These are phyloP conservation scores for Termitomyces heimii DNA, from an alignment of 768 basidiomycete genomes.

Conservation along the genomic window DNA sequence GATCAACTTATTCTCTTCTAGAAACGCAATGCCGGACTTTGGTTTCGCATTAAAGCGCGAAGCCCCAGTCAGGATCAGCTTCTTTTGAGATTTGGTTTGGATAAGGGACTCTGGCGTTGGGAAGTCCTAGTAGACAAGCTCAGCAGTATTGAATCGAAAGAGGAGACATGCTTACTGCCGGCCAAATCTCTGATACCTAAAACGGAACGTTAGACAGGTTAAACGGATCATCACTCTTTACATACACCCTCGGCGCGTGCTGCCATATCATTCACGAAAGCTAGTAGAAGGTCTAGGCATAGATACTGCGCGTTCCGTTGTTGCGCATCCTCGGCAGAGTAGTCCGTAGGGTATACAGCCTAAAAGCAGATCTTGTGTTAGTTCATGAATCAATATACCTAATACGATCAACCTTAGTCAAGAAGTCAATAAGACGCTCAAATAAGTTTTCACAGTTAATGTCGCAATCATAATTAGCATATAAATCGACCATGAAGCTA, in stretches of 20 bases:
- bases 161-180: constrained; percentile 37
- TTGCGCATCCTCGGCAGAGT: constrained; percentile 53
- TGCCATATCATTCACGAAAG: constrained; percentile 87
- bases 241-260: constrained; percentile 45
- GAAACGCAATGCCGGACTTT: constrained; percentile 81
- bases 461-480: constrained; percentile 96
- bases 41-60: constrained; percentile 90
- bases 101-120: constrained; percentile 52
- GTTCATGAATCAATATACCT: background rate
- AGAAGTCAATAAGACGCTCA: constrained; percentile 81
- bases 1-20: constrained; percentile 91
- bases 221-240: constrained; percentile 9
- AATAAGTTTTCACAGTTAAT: constrained; percentile 96
- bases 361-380: constrained; percentile 21
- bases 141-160: background rate
- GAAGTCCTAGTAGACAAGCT: constrained; percentile 36
- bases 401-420: constrained; percentile 64
- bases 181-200: constrained; percentile 54
- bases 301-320: constrained; percentile 79
- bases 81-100: constrained; percentile 78
- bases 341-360: constrained; percentile 76
- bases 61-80: constrained; percentile 77
- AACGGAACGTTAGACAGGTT: constrained; percentile 6
- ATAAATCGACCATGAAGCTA: constrained; percentile 94
- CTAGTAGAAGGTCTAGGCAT: constrained; percentile 82